phyloP scores from a whole-genome alignment of 768 basidiomycete genomes.

The Rubroboletus pulcherrimus region DNA sequence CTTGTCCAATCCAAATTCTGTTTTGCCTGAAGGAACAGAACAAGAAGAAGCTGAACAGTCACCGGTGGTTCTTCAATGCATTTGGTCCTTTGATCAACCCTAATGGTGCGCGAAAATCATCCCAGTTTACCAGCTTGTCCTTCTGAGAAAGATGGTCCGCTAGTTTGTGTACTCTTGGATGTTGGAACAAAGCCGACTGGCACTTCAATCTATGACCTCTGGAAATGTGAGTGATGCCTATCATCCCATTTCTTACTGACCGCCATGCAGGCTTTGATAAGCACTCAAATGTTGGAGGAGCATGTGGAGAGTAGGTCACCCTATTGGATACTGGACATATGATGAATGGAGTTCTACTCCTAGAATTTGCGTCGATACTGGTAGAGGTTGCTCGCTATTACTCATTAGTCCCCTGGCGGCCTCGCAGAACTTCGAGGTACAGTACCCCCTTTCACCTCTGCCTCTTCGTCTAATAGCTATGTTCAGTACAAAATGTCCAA shows the following conservation, averaged over 20 bases:
- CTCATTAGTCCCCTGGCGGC: constrained; percentile 79
- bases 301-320: constrained; percentile 80
- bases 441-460: background rate
- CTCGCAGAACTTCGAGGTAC: constrained; percentile 91
- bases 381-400: constrained; percentile 66
- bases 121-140: background rate
- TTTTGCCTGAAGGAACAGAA: constrained; percentile 95
- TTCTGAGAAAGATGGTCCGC: background rate
- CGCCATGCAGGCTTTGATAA: constrained; percentile 61
- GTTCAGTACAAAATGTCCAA: constrained; percentile 90
- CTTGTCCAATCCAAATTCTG: constrained; percentile 80
- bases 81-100: constrained; percentile 85
- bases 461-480: background rate
- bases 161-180: constrained; percentile 88
- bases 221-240: constrained; percentile 64
- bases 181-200: constrained; percentile 95
- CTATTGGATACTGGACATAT: background rate
- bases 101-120: constrained; percentile 50
- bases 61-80: constrained; percentile 97
- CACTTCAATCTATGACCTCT: constrained; percentile 93
- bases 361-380: constrained; percentile 81
- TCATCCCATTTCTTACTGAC: constrained; percentile 1
- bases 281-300: constrained; percentile 83
- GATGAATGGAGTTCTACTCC: background rate
- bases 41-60: constrained; percentile 95